Conservation (phyloP, 139 green algal genomes). For the Picochlorum costavermella region DNA sequence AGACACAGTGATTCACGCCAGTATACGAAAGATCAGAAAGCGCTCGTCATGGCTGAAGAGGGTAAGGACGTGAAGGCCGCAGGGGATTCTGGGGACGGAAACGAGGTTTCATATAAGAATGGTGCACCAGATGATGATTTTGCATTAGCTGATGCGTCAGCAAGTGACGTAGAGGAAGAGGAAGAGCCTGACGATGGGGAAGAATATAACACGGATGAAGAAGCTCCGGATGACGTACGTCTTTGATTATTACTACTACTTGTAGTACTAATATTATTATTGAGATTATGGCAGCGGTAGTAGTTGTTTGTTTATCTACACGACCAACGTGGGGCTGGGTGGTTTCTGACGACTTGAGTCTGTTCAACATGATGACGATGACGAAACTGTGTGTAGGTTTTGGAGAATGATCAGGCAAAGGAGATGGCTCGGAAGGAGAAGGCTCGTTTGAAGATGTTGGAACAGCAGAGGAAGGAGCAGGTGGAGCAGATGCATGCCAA, state of each 20-base stretch:
- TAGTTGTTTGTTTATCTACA: neutral
- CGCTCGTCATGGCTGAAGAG: neutral
- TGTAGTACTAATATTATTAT: neutral
- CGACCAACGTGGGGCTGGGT: too few species aligned
- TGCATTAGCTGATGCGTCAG: constrained; percentile 19
- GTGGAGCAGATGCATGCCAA: constrained; percentile 70
- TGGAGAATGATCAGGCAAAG: constrained; percentile 7
- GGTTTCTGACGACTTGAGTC: neutral
- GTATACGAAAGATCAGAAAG: constrained; percentile 7
- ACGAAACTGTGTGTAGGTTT: neutral
- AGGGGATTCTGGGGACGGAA: neutral
- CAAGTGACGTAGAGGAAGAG: constrained; percentile 8
- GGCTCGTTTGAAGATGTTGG: constrained; percentile 70
- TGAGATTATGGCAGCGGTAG: too few species aligned
- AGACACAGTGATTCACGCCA: neutral
- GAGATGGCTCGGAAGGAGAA: constrained; percentile 67
- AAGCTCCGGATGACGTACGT: constrained; percentile 1
- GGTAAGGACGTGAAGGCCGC: constrained; percentile 4
- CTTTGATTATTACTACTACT: neutral
- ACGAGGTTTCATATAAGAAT: neutral
- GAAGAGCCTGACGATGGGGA: constrained; percentile 34
- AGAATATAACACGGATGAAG: constrained; percentile 19
- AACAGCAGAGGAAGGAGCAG: constrained; percentile 68
- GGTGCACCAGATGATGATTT: constrained; percentile 34
- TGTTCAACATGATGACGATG: neutral